Evolutionary conservation across 306 rosid genomes (phyloP), one percentile per base, ranked within the genome.

Genomic region (Medicago ruthenica): DNA sequence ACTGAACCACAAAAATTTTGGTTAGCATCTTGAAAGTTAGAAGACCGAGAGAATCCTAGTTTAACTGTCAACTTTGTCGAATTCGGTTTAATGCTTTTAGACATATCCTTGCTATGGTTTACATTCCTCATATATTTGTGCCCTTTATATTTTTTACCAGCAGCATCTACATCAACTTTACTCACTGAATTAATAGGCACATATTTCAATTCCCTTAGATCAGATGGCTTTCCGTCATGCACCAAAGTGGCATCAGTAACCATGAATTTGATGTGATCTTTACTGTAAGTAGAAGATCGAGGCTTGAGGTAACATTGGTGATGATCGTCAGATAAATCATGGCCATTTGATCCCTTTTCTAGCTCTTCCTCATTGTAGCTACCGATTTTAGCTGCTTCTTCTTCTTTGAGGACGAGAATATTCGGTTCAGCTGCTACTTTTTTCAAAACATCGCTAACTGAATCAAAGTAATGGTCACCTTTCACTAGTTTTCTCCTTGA

Each of bases 391-490:
- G 57, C 83, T 67, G 57, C 83, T 67, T 70, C 78, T 74, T 85
- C 88, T 67, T 87, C 86, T 79, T 88, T 90, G 36, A 92, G 92
- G 75, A 87, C 85, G 57, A 92, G 84, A 83, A 92, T 92, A 67
- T 83, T 81, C 47, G 97, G 34, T 55, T 55, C 61, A 20, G 61
- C 61, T 20, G 9, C 34, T 55, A 55, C 34, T 55, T 18, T 55
- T 93, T 79, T 86, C 85, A 92, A 79, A 63, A 92, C 93, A 78
- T 90, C 97, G 69, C 86, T 78, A 47, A 88, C 86, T 69, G 92
- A 88, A 84, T 87, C 92, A 50, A 87, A 88, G 80, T 85, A 92
- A 73, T 92, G 96, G 9, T 85, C 83, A 64, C 97, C 97, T 83
- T 87, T 92, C 60, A 83, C 87, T 75, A 90, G 87, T 55, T 55